phyloP scores from a whole-genome alignment of 345 rosid genomes.

The Eucalyptus sideroxylon region DNA sequence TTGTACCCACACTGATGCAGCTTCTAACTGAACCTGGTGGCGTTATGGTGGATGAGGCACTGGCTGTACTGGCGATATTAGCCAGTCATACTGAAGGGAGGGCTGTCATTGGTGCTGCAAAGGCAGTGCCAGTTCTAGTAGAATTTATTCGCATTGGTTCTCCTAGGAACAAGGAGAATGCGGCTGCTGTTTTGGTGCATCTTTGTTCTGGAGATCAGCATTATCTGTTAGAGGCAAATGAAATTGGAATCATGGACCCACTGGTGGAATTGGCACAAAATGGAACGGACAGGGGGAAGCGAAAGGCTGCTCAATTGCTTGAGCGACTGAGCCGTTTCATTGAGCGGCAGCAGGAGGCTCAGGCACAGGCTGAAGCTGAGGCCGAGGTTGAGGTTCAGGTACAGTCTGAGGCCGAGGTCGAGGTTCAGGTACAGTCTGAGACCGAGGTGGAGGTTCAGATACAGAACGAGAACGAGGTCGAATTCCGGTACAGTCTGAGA shows the following conservation, averaged over 20 bases:
- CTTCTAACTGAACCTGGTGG: slow-evolving; percentile 72
- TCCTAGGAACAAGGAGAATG: slow-evolving; percentile 68
- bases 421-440: background rate
- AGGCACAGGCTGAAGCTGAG: slow-evolving; percentile 11
- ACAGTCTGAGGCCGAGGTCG: background rate
- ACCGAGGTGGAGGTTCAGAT: background rate
- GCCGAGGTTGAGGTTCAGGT: background rate
- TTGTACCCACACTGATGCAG: slow-evolving; percentile 48
- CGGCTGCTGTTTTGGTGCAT: slow-evolving; percentile 81
- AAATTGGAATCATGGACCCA: slow-evolving; percentile 71
- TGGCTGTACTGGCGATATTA: slow-evolving; percentile 68
- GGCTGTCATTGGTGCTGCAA: slow-evolving; percentile 57
- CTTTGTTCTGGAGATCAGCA: slow-evolving; percentile 75
- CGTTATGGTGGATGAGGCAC: slow-evolving; percentile 75
- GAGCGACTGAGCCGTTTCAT: slow-evolving; percentile 63
- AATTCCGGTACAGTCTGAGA: background rate
- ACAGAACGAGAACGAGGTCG: background rate
- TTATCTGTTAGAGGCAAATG: slow-evolving; percentile 62
- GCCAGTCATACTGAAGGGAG: slow-evolving; percentile 75
- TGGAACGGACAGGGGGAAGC: slow-evolving; percentile 90
- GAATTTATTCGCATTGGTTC: slow-evolving; percentile 62
- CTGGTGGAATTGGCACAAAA: slow-evolving; percentile 67
- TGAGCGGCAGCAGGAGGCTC: slow-evolving; percentile 65
- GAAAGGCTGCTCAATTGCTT: slow-evolving; percentile 86
- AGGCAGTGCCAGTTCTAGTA: slow-evolving; percentile 61